Evolutionary conservation across 2,329 filamentous ascomycete genomes (phyloP).

Genomic region (Fusarium sp.): DNA sequence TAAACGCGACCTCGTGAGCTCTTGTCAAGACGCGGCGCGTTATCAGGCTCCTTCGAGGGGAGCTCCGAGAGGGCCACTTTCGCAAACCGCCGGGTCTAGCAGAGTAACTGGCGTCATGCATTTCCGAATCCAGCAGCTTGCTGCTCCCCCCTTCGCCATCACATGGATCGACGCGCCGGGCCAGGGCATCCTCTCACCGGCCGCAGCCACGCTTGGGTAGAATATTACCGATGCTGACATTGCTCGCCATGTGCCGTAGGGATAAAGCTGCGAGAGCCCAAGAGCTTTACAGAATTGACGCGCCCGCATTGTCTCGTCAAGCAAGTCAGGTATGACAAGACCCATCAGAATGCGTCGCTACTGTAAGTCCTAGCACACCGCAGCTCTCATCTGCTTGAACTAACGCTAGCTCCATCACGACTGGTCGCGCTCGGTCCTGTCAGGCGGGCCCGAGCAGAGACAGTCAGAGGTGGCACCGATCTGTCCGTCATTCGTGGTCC

Average conservation of each 20-base stretch:
- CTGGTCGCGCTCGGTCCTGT: constrained; percentile 22
- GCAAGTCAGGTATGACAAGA: constrained; percentile 26
- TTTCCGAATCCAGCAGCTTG: constrained; percentile 43
- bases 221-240: constrained; percentile 40
- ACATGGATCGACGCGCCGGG: constrained; percentile 40
- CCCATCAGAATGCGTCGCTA: constrained; percentile 15
- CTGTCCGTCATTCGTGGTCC: constrained; percentile 2
- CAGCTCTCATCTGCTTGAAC: not conserved
- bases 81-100: constrained; percentile 32
- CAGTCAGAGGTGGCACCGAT: constrained; percentile 9
- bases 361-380: constrained; percentile 16
- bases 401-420: constrained; percentile 14
- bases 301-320: not conserved
- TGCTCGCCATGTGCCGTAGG: constrained; percentile 7
- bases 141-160: constrained; percentile 39
- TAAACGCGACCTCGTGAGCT: constrained; percentile 44
- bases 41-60: constrained; percentile 25
- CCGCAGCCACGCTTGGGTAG: constrained; percentile 40
- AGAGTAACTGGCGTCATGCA: constrained; percentile 39
- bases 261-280: constrained; percentile 3
- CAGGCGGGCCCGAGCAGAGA: constrained; percentile 8
- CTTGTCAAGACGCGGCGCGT: constrained; percentile 32
- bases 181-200: constrained; percentile 41
- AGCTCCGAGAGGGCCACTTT: constrained; percentile 15
- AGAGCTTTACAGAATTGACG: not conserved